Conservation (phyloP, 139 green algal genomes). For the Chlorella sp. region DNA sequence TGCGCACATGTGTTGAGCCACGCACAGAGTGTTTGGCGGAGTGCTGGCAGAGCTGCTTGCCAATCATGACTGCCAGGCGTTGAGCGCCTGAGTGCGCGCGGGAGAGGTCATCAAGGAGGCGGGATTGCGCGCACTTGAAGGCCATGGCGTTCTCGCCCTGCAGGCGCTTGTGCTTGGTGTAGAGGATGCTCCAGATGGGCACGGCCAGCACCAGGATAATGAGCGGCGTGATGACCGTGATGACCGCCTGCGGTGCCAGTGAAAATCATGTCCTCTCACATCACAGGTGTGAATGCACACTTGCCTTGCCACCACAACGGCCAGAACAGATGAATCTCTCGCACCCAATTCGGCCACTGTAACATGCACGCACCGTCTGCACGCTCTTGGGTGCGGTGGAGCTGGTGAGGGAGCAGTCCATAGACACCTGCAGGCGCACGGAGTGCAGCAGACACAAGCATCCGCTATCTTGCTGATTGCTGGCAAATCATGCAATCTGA, state of each 20-base stretch:
- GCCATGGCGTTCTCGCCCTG: neutral
- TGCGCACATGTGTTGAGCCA: too few species aligned
- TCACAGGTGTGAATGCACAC: too few species aligned
- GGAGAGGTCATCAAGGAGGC: too few species aligned
- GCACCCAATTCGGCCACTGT: neutral
- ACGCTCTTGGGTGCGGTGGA: neutral
- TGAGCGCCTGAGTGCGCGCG: too few species aligned
- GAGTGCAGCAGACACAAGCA: neutral
- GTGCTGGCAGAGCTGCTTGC: too few species aligned
- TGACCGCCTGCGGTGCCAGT: neutral
- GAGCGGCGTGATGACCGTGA: neutral
- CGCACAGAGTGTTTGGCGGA: too few species aligned
- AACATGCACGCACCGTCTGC: neutral
- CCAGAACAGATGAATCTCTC: neutral
- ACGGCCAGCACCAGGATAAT: neutral
- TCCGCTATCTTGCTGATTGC: neutral
- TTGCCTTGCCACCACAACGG: neutral
- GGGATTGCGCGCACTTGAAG: neutral
- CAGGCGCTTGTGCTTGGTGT: neutral
- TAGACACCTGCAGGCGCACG: neutral
- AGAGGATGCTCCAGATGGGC: neutral
- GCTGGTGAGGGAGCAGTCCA: conserved; percentile 2
- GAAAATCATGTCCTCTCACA: too few species aligned
- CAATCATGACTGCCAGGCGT: too few species aligned
- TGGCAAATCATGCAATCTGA: neutral